A percentile compares a stretch with the other conserved stretches of the same genome.
Conservation (phyloP, 2,329 filamentous ascomycete species). For the Pseudocercospora cruenta region DNA sequence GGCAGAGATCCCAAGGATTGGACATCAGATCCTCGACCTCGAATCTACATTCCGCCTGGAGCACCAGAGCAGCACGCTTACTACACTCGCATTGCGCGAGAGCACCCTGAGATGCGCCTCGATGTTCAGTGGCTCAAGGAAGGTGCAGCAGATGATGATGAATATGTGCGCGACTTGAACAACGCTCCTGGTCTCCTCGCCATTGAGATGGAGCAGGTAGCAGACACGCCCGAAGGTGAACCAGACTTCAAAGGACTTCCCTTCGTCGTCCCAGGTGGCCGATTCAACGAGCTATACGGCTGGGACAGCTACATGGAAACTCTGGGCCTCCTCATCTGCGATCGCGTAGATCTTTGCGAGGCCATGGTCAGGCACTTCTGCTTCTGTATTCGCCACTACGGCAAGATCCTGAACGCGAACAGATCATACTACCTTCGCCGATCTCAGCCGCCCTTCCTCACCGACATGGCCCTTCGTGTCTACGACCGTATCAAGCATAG, state of each 20-base stretch:
- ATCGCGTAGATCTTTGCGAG: conserved; percentile 84
- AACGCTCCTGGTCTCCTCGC: conserved; percentile 85
- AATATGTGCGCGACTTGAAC: conserved; percentile 82
- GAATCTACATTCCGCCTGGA: conserved; percentile 86
- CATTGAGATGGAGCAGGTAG: conserved; percentile 74
- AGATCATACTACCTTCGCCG: conserved; percentile 92
- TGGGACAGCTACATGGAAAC: conserved; percentile 99
- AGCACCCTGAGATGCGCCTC: conserved; percentile 79
- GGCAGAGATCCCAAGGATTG: conserved; percentile 93
- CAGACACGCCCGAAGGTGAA: conserved; percentile 68
- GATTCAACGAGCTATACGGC: conserved; percentile 97
- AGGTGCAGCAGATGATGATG: conserved; percentile 65
- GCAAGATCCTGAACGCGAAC: conserved; percentile 97
- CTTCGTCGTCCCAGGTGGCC: conserved; percentile 94
- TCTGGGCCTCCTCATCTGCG: conserved; percentile 81
- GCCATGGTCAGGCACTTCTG: conserved; percentile 95
- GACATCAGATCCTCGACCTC: conserved; percentile 83
- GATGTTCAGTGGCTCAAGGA: conserved; percentile 82
- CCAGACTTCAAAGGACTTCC: conserved; percentile 77
- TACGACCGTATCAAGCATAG: conserved; percentile 93
- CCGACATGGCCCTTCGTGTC: conserved; percentile 92
- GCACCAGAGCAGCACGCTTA: conserved; percentile 88
- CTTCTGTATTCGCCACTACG: conserved; percentile 98
- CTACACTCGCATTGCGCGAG: conserved; percentile 77
- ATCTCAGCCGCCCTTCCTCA: conserved; percentile 94